Conservation (phyloP, 305 asterid genomes). For the Solanum chacoense region DNA sequence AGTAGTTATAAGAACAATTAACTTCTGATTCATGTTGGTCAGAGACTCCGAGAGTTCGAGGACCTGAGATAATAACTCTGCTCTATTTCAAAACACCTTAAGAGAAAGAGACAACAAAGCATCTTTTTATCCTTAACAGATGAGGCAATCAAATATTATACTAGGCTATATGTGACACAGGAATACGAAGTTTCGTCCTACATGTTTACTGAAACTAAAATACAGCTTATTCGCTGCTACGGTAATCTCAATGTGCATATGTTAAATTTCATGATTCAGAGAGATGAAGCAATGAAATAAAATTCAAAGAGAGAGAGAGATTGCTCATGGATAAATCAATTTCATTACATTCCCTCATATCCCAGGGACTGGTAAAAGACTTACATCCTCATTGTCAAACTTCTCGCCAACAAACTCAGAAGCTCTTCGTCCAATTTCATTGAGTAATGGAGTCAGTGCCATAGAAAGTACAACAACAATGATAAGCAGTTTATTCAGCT, state of each 20-base stretch:
- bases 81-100: neutral
- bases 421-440: slow-evolving; percentile 77
- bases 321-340: neutral
- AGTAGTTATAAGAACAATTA: slow-evolving; percentile 1
- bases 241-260: neutral
- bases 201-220: neutral
- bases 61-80: neutral
- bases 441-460: slow-evolving; percentile 92
- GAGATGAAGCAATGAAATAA: neutral
- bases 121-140: neutral
- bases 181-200: neutral
- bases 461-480: slow-evolving; percentile 96
- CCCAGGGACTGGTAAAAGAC: slow-evolving; percentile 14
- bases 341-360: neutral
- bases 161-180: neutral
- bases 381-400: slow-evolving; percentile 56
- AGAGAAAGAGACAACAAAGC: neutral
- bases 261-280: neutral
- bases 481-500: slow-evolving; percentile 93
- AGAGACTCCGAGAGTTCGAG: neutral
- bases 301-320: neutral
- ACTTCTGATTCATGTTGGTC: neutral
- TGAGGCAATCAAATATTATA: neutral
- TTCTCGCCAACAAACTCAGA: slow-evolving; percentile 60
- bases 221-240: neutral